A percentile compares a stretch with the other conserved stretches of the same genome.
phyloP scores from a whole-genome alignment of 768 basidiomycete species.

The Termitomyces sp. region DNA sequence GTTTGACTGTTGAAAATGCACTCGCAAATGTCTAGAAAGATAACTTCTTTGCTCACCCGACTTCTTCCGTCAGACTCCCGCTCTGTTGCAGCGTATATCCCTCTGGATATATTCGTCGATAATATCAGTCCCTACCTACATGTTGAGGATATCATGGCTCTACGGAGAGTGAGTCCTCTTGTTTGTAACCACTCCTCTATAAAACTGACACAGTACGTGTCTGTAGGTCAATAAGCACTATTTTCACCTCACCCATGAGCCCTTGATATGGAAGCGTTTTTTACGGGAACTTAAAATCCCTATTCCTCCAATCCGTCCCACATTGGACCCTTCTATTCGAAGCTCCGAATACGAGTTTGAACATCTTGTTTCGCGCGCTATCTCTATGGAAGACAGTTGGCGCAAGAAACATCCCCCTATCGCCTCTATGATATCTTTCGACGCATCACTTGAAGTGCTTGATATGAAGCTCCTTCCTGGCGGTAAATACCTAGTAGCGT shows the following conservation, averaged over 20 bases:
- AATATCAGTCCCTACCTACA: constrained; percentile 34
- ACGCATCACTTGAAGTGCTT: constrained; percentile 33
- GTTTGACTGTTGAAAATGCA: background rate
- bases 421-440: constrained; percentile 20
- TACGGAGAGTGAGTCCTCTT: constrained; percentile 34
- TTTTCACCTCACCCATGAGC: constrained; percentile 61
- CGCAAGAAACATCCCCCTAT: constrained; percentile 33
- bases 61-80: background rate
- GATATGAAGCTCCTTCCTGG: constrained; percentile 61
- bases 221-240: constrained; percentile 52
- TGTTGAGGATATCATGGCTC: constrained; percentile 42
- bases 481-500: constrained; percentile 64
- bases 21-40: background rate
- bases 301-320: constrained; percentile 58
- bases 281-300: constrained; percentile 46
- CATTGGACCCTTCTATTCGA: constrained; percentile 34
- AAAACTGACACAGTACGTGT: background rate
- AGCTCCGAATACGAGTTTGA: constrained; percentile 45
- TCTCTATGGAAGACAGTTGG: constrained; percentile 62
- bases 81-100: background rate
- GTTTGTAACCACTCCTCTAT: background rate
- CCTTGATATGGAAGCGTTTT: constrained; percentile 68
- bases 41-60: background rate
- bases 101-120: constrained; percentile 29
- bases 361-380: constrained; percentile 53